Evolutionary conservation across 2,329 filamentous ascomycete genomes (phyloP).

Genomic region (Moelleriella libera): DNA sequence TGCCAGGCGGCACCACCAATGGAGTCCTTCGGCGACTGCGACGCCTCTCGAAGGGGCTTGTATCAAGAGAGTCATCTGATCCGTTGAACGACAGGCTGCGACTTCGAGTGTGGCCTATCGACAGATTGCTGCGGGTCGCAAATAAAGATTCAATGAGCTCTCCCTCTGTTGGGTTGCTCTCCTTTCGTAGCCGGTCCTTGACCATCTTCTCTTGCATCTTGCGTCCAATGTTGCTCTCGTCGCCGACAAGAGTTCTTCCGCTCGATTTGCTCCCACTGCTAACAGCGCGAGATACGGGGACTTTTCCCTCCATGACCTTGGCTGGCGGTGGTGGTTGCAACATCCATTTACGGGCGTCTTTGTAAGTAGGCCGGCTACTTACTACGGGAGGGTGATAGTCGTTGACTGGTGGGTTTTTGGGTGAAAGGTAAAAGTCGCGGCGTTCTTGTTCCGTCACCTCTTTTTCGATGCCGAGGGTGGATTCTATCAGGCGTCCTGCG

Average conservation of each 20-base stretch:
- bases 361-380: conserved; percentile 55
- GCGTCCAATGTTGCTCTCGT: conserved; percentile 27
- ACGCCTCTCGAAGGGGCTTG: conserved; percentile 12
- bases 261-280: conserved; percentile 41
- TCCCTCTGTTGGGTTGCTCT: conserved; percentile 24
- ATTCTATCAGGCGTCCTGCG: conserved; percentile 39
- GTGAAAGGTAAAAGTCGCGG: conserved; percentile 46
- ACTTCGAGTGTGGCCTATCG: conserved; percentile 17
- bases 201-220: conserved; percentile 29
- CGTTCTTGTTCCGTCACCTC: conserved; percentile 36
- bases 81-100: conserved; percentile 24
- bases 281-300: conserved; percentile 49
- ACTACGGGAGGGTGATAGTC: conserved; percentile 78
- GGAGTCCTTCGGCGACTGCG: conserved; percentile 13
- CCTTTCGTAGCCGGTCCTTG: conserved; percentile 30
- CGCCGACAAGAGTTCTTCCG: conserved; percentile 25
- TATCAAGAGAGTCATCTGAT: conserved; percentile 18
- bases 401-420: conserved; percentile 61
- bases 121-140: conserved; percentile 15
- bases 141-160: conserved; percentile 30
- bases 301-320: conserved; percentile 81
- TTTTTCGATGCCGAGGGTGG: conserved; percentile 36
- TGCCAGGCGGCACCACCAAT: conserved; percentile 14
- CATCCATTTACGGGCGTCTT: conserved; percentile 76
- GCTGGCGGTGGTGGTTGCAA: conserved; percentile 81